phyloP scores from a whole-genome alignment of 2,329 filamentous ascomycete species.

The Phialocephala sp. region DNA sequence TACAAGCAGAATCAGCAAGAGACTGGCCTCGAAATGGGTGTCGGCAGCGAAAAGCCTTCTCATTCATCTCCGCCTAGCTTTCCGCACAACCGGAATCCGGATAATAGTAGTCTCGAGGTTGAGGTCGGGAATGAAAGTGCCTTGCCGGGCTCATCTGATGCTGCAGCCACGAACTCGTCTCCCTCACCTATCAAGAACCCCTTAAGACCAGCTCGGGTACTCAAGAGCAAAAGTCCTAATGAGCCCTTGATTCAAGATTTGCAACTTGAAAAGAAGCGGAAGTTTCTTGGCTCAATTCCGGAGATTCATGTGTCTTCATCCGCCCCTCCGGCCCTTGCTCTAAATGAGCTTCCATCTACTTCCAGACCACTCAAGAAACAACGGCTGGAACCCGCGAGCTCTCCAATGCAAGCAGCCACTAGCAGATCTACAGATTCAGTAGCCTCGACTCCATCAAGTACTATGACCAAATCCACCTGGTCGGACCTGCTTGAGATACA shows the following conservation, averaged over 20 bases:
- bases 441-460: not conserved
- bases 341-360: not conserved
- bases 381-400: constrained; percentile 15
- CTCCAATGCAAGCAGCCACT: not conserved
- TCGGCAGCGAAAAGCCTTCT: not conserved
- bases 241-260: constrained; percentile 23
- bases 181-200: constrained; percentile 22
- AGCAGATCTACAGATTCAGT: not conserved
- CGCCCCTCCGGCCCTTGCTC: constrained; percentile 16
- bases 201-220: not conserved
- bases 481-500: constrained; percentile 52
- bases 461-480: not conserved
- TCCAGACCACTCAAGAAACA: constrained; percentile 10
- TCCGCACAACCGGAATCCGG: not conserved
- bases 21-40: not conserved
- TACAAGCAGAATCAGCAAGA: not conserved
- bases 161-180: constrained; percentile 3
- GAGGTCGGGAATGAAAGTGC: not conserved
- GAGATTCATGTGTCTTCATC: constrained; percentile 19
- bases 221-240: not conserved
- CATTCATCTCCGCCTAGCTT: not conserved
- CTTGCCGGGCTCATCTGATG: not conserved
- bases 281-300: constrained; percentile 18
- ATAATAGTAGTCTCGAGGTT: not conserved
- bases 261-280: constrained; percentile 22